Conservation (phyloP, 1,284 basidiomycete genomes). For the Takashimella tepidaria region DNA sequence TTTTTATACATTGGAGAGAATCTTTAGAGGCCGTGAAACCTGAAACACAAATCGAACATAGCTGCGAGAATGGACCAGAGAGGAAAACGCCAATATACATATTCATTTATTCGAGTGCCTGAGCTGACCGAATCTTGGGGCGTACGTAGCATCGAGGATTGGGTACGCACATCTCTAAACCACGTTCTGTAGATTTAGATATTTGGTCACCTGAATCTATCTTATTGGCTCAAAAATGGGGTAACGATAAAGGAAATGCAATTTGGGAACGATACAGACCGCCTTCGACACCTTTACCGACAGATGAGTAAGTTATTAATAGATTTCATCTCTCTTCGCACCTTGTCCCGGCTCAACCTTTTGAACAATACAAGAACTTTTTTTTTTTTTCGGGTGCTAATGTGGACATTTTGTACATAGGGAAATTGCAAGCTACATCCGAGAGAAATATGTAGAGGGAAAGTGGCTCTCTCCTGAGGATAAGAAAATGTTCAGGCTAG, state of each 20-base stretch:
- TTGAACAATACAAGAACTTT: too few species aligned
- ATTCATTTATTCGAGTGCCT: too few species aligned
- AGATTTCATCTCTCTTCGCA: too few species aligned
- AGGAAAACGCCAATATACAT: too few species aligned
- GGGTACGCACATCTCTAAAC: slow-evolving; percentile 53
- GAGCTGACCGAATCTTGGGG: too few species aligned
- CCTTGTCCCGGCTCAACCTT: background rate
- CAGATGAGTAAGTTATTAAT: slow-evolving; percentile 39
- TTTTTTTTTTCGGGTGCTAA: background rate
- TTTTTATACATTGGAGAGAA: too few species aligned
- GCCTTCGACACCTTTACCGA: slow-evolving; percentile 14
- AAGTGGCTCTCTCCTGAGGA: slow-evolving; percentile 35
- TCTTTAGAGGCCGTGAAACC: too few species aligned
- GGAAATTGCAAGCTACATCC: slow-evolving; percentile 41
- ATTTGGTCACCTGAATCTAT: slow-evolving; percentile 50
- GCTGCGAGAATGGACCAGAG: too few species aligned
- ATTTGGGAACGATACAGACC: slow-evolving; percentile 44
- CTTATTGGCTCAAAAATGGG: slow-evolving; percentile 41
- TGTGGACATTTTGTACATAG: slow-evolving; percentile 9
- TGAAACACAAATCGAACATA: too few species aligned
- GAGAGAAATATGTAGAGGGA: slow-evolving; percentile 48
- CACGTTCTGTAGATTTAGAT: slow-evolving; percentile 52
- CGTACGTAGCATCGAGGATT: slow-evolving; percentile 47
- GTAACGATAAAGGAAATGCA: slow-evolving; percentile 46
- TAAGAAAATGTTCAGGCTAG: slow-evolving; percentile 17